Conservation (phyloP, 331 rosid genomes). For the Stylosanthes scabra region DNA sequence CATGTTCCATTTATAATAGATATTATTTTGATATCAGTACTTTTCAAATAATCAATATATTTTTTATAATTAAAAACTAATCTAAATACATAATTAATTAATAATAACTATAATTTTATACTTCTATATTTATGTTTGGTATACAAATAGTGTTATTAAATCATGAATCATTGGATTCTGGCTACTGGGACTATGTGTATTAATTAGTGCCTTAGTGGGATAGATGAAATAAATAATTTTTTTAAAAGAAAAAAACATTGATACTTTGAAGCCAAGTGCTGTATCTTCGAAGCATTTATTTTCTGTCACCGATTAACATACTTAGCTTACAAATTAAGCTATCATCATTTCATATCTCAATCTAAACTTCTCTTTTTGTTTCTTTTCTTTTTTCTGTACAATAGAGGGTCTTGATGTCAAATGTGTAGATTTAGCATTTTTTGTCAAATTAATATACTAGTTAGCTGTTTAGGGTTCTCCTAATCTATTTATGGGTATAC, state of each 20-base stretch:
- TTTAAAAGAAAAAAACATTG: slow-evolving; percentile 23
- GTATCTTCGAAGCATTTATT: slow-evolving; percentile 54
- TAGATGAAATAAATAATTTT: too few species aligned
- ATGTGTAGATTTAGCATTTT: background rate
- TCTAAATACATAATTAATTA: too few species aligned
- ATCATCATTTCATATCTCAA: slow-evolving; percentile 59
- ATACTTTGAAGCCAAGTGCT: slow-evolving; percentile 41
- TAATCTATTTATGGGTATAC: background rate
- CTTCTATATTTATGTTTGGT: too few species aligned
- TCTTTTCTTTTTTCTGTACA: background rate
- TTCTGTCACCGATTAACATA: slow-evolving; percentile 38
- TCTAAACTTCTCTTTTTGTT: background rate
- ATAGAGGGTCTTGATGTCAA: background rate
- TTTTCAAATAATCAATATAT: too few species aligned
- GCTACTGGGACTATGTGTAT: slow-evolving; percentile 10
- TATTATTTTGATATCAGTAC: too few species aligned
- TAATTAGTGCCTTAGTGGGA: slow-evolving; percentile 36
- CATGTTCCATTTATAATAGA: too few species aligned
- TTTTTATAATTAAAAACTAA: too few species aligned
- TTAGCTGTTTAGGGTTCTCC: background rate
- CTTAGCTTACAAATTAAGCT: slow-evolving; percentile 75
- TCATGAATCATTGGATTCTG: slow-evolving; percentile 18
- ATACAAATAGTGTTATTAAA: background rate
- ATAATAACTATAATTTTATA: too few species aligned
- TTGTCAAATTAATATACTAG: background rate